phyloP scores from a whole-genome alignment of 2,329 filamentous ascomycete species.

The Hypoxylon sp. region DNA sequence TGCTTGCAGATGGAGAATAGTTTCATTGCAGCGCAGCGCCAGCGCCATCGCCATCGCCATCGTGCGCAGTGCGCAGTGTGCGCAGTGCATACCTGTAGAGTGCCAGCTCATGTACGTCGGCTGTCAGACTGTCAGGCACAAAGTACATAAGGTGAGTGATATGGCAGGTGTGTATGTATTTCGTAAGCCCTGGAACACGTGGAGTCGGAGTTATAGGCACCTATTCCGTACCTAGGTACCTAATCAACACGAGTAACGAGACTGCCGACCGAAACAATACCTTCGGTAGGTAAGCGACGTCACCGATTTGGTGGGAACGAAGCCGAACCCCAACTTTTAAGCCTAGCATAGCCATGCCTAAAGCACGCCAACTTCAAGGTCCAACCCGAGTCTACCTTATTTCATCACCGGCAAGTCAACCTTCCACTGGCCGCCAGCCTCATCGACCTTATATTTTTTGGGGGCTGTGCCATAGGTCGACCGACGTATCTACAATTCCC shows the following conservation, averaged over 20 bases:
- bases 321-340: slow-evolving; percentile 5
- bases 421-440: neutral
- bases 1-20: slow-evolving; percentile 31
- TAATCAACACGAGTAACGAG: slow-evolving; percentile 27
- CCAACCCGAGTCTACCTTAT: too few relatives aligned
- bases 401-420: neutral
- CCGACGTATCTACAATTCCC: neutral
- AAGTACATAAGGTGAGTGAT: neutral
- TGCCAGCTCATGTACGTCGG: neutral
- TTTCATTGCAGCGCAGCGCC: slow-evolving; percentile 1
- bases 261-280: slow-evolving; percentile 29
- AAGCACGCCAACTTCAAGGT: neutral
- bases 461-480: slow-evolving; percentile 3
- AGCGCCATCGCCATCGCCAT: neutral
- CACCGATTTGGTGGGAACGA: slow-evolving; percentile 13
- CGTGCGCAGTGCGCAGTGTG: slow-evolving; percentile 1
- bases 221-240: too few relatives aligned
- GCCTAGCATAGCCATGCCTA: neutral
- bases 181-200: slow-evolving; percentile 12
- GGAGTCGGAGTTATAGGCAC: slow-evolving; percentile 7
- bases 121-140: neutral
- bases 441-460: neutral
- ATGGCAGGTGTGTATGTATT: neutral
- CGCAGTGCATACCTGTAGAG: too few relatives aligned
- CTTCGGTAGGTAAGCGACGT: too few relatives aligned